Conservation (phyloP, 202 grass and related monocot species). For the Zizania palustris region DNA sequence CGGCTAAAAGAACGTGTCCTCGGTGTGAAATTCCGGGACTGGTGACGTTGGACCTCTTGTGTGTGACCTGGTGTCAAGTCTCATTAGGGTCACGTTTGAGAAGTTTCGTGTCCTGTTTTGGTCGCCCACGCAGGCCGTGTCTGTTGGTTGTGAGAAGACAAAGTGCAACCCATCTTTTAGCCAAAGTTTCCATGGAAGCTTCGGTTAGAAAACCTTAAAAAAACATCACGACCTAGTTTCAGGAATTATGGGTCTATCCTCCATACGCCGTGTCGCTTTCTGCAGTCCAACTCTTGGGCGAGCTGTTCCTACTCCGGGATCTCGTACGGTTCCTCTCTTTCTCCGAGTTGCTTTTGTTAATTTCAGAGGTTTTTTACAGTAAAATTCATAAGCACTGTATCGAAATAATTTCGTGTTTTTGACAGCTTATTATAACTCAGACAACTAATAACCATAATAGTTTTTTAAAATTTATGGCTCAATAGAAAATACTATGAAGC, state of each 20-base stretch:
- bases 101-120: conserved; percentile 36
- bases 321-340: conserved; percentile 17
- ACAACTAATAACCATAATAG: too few species aligned
- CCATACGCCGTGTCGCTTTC: neutral
- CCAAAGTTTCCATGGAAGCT: conserved; percentile 41
- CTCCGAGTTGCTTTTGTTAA: conserved; percentile 8
- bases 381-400: too few species aligned
- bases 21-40: neutral
- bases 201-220: conserved; percentile 27
- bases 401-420: too few species aligned
- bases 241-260: neutral
- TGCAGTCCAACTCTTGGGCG: neutral
- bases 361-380: too few species aligned
- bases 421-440: too few species aligned
- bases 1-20: too few species aligned
- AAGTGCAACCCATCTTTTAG: neutral
- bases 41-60: neutral
- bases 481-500: conserved; percentile 3
- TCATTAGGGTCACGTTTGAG: neutral
- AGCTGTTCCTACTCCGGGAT: neutral
- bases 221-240: too few species aligned
- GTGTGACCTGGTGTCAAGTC: neutral
- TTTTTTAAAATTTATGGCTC: too few species aligned
- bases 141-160: neutral
- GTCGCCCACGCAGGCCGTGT: neutral